Conservation (phyloP, 2,329 filamentous ascomycete genomes). For the Epichloe sp. region DNA sequence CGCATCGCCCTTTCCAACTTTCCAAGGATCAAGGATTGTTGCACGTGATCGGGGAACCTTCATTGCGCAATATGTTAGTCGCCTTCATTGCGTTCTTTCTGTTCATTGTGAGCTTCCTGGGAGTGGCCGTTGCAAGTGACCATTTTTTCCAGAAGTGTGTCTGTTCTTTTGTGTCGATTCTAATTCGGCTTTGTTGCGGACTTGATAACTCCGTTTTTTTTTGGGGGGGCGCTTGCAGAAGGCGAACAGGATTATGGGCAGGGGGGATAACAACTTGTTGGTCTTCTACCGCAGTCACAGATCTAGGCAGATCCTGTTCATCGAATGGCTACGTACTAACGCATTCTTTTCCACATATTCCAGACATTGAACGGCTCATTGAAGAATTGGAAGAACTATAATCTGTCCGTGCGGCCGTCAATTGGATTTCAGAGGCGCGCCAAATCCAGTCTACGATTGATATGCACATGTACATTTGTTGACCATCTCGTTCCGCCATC, state of each 20-base stretch:
- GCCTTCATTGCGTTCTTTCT: background rate
- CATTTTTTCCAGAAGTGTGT: background rate
- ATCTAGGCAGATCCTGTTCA: no score
- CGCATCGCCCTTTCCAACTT: background rate
- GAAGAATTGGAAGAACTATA: no score
- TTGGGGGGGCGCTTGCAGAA: background rate
- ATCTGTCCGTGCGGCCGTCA: no score
- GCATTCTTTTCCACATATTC: no score
- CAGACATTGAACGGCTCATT: no score
- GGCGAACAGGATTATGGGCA: background rate
- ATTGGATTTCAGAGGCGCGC: background rate
- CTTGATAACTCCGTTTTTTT: background rate
- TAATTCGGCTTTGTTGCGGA: background rate
- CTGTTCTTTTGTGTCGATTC: background rate
- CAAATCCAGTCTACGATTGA: background rate
- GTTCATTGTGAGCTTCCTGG: no score
- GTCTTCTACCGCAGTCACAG: no score
- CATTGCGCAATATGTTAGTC: conserved; percentile 1
- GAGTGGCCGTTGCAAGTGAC: background rate
- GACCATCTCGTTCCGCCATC: conserved; percentile 2
- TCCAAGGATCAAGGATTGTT: background rate
- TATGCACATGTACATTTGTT: background rate
- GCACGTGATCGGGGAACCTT: background rate
- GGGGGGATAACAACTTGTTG: background rate
- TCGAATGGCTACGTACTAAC: no score